phyloP scores from a whole-genome alignment of 2,329 filamentous ascomycete genomes.

The Aspergillus hiratsukae region DNA sequence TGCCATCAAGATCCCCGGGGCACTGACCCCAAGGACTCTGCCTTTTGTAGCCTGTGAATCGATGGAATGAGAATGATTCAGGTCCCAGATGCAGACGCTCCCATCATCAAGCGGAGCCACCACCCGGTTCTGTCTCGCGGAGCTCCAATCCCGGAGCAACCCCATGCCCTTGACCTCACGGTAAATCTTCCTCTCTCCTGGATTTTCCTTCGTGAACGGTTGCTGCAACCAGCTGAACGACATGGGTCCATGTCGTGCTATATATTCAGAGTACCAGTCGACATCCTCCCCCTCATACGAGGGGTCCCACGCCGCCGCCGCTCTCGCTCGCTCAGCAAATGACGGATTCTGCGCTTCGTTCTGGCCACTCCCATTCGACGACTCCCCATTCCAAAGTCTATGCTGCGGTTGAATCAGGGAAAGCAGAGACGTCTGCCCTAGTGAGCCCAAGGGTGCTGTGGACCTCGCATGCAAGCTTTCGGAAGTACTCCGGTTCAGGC shows the following conservation, averaged over 20 bases:
- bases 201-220: slow-evolving; percentile 40
- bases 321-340: slow-evolving; percentile 26
- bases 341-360: slow-evolving; percentile 13
- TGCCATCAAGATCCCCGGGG: slow-evolving; percentile 61
- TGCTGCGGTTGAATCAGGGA: slow-evolving; percentile 30
- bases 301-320: slow-evolving; percentile 73
- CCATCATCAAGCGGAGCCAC: slow-evolving; percentile 81
- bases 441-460: slow-evolving; percentile 27
- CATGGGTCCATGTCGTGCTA: slow-evolving; percentile 73
- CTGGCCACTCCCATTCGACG: slow-evolving; percentile 1
- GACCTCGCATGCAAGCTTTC: slow-evolving; percentile 48
- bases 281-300: slow-evolving; percentile 66
- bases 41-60: slow-evolving; percentile 41
- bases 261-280: slow-evolving; percentile 85
- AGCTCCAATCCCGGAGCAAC: slow-evolving; percentile 54
- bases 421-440: slow-evolving; percentile 31
- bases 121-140: slow-evolving; percentile 55
- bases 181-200: slow-evolving; percentile 33
- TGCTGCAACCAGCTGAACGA: slow-evolving; percentile 71
- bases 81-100: slow-evolving; percentile 81
- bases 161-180: slow-evolving; percentile 71
- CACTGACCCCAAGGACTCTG: slow-evolving; percentile 61
- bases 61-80: slow-evolving; percentile 43
- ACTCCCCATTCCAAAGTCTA: not conserved
- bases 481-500: slow-evolving; percentile 17